phyloP scores from a whole-genome alignment of 129 eudicot species.

The Ambrosia trifida region DNA sequence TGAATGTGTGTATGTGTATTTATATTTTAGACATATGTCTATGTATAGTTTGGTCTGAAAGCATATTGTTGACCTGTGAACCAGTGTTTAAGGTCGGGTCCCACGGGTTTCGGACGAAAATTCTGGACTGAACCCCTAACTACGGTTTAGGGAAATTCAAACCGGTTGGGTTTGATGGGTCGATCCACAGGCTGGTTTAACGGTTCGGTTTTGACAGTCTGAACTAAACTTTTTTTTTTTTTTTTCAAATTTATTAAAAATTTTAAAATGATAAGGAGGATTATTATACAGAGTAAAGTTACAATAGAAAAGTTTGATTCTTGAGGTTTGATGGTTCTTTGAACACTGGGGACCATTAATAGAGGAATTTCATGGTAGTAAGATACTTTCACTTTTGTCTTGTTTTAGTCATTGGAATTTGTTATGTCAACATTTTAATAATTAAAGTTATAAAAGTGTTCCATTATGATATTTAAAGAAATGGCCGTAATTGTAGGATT shows the following conservation, averaged over 20 bases:
- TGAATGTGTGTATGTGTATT: not conserved
- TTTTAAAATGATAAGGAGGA: too few species aligned
- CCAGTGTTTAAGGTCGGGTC: too few species aligned
- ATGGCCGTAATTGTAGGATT: not conserved
- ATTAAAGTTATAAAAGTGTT: not conserved
- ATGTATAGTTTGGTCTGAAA: conserved; percentile 10
- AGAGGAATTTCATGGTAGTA: not conserved
- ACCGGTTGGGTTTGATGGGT: too few species aligned
- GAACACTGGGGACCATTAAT: not conserved
- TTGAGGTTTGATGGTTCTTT: conserved; percentile 15
- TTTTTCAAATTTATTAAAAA: too few species aligned
- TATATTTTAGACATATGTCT: not conserved
- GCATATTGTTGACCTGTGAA: too few species aligned
- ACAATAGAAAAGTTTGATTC: not conserved
- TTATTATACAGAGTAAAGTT: too few species aligned
- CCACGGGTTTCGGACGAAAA: not conserved
- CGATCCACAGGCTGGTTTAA: too few species aligned
- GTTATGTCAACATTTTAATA: not conserved
- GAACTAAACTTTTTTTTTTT: too few species aligned
- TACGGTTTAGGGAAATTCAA: too few species aligned
- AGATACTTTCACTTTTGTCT: not conserved
- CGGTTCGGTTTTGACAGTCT: too few species aligned
- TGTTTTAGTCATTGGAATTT: not conserved
- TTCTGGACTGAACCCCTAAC: too few species aligned
- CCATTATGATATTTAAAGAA: not conserved